phyloP scores from a whole-genome alignment of 2,329 filamentous ascomycete species.

The Tolypocladium paradoxum region DNA sequence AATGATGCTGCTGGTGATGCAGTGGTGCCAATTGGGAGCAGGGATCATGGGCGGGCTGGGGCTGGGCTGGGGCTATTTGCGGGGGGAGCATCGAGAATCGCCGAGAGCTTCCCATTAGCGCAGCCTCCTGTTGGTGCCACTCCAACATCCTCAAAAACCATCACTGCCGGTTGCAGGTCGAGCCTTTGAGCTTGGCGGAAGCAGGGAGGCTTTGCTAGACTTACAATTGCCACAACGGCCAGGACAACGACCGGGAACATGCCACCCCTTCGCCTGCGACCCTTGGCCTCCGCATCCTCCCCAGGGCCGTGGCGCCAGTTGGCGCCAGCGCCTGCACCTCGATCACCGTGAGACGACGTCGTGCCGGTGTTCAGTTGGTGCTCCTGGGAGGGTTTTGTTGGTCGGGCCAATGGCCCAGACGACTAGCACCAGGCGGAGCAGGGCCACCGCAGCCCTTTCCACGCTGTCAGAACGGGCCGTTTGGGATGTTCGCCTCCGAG shows the following conservation, averaged over 20 bases:
- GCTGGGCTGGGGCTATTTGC: neutral
- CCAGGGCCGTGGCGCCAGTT: neutral
- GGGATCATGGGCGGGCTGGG: slow-evolving; percentile 1
- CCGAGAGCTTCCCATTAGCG: neutral
- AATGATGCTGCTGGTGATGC: neutral
- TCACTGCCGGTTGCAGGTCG: neutral
- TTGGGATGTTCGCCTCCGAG: neutral
- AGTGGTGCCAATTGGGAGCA: slow-evolving; percentile 2
- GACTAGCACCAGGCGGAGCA: neutral
- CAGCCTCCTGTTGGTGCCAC: neutral
- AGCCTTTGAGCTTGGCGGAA: neutral
- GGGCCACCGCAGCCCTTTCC: neutral
- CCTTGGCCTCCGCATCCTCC: neutral
- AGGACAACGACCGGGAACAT: neutral
- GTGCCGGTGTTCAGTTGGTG: neutral
- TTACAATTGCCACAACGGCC: neutral
- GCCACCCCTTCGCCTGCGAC: neutral
- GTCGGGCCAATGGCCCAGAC: neutral
- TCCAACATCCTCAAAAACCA: neutral
- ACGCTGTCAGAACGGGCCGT: neutral
- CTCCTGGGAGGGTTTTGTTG: neutral
- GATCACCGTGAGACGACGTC: neutral
- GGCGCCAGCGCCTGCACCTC: neutral
- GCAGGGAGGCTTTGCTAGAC: neutral
- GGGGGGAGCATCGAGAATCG: slow-evolving; percentile 1